A percentile compares a stretch with the other conserved stretches of the same genome.
Conservation (phyloP, 306 rosid genomes). For the Prunus mira region DNA sequence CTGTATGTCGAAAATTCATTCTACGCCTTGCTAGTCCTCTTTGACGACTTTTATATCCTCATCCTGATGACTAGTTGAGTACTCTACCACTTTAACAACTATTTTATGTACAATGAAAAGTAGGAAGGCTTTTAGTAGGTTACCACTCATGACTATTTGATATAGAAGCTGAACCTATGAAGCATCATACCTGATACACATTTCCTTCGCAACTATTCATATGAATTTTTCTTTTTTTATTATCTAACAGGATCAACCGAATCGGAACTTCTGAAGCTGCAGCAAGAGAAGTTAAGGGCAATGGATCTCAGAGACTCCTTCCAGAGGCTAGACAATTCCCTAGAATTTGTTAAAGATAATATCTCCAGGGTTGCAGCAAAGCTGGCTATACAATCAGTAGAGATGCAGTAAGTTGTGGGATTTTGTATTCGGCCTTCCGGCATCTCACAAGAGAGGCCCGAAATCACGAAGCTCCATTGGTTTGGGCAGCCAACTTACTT, state of each 20-base stretch:
- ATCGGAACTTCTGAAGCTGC: conserved; percentile 37
- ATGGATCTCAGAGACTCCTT: conserved; percentile 41
- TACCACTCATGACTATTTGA: too few relatives aligned
- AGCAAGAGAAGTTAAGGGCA: conserved; percentile 40
- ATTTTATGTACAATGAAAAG: too few relatives aligned
- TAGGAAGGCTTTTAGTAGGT: too few relatives aligned
- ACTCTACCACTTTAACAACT: too few relatives aligned
- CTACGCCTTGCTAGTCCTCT: too few relatives aligned
- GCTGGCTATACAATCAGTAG: conserved; percentile 49
- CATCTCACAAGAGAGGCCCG: not conserved
- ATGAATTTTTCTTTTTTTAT: not conserved
- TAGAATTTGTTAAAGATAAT: conserved; percentile 21
- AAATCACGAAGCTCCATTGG: not conserved
- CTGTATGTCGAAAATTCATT: too few relatives aligned
- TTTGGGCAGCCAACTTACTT: not conserved
- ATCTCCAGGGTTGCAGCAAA: conserved; percentile 43
- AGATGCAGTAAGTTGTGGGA: conserved; percentile 16
- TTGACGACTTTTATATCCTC: too few relatives aligned
- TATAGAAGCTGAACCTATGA: too few relatives aligned
- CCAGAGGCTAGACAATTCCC: conserved; percentile 37
- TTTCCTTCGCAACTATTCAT: not conserved
- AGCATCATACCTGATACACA: too few relatives aligned
- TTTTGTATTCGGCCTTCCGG: not conserved
- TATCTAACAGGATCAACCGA: conserved; percentile 33
- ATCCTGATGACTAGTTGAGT: too few relatives aligned